These are phyloP conservation scores for Geotrichum histeridarum DNA, from an alignment of 1,139 yeast species.

Conservation along the genomic window DNA sequence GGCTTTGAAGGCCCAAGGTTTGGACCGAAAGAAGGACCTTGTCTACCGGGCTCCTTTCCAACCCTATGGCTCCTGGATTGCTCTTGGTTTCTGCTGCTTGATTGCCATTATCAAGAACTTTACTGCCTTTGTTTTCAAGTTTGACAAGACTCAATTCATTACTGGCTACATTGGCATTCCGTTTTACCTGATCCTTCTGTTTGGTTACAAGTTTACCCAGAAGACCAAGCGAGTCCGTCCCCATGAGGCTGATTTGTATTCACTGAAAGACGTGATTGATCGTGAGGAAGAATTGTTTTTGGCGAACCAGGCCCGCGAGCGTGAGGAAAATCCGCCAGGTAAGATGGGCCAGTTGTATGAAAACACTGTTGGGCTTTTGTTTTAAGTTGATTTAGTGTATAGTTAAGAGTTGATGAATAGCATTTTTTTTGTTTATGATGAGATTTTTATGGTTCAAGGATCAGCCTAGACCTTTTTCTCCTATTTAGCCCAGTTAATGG, in stretches of 20 bases:
- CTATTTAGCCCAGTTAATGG: too few relatives aligned
- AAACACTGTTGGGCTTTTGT: conserved; percentile 14
- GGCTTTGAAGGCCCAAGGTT: conserved; percentile 64
- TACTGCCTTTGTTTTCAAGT: conserved; percentile 57
- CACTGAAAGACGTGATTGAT: conserved; percentile 62
- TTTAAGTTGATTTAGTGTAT: background rate
- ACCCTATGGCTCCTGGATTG: conserved; percentile 50
- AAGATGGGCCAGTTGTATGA: conserved; percentile 10
- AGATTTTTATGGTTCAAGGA: background rate
- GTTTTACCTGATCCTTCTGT: conserved; percentile 49
- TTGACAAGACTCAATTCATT: conserved; percentile 59
- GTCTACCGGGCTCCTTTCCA: conserved; percentile 50
- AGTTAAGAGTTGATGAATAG: too few relatives aligned
- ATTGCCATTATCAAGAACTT: conserved; percentile 68
- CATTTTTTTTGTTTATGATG: background rate
- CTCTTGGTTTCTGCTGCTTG: conserved; percentile 51
- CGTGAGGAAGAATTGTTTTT: conserved; percentile 58
- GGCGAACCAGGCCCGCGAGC: conserved; percentile 39
- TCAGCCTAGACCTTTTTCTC: too few relatives aligned
- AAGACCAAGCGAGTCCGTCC: conserved; percentile 52
- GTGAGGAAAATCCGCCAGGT: conserved; percentile 25
- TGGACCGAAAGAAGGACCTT: conserved; percentile 43
- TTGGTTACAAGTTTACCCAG: conserved; percentile 55
- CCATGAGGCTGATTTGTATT: conserved; percentile 57
- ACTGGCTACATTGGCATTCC: conserved; percentile 79